Evolutionary conservation across 1,139 yeast species (phyloP), one percentile per base, ranked within the genome.

Genomic region (Kluyveromyces sp.): DNA sequence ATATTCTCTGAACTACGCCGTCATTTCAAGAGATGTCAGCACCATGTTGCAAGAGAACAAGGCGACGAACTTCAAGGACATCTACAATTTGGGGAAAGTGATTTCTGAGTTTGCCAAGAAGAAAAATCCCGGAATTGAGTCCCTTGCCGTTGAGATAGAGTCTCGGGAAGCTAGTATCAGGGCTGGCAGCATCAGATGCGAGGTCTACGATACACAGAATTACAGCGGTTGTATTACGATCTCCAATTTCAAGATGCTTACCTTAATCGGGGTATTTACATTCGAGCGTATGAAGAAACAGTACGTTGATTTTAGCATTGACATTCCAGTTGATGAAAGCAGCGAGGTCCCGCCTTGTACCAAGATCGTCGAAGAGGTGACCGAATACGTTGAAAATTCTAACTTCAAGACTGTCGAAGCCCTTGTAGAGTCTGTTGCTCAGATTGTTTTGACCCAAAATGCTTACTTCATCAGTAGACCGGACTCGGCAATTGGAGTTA

Each of bases 371-470:
- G 73, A 72, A 31, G 68, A 66, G 15, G 70, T 77, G 17, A 69
- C 76, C 0, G 57, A 59, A 1, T 84, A 80, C 56, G 86, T 87
- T 8, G 95, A 85, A 55, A 63, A 63, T 15, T 77, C 95, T 1
- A 78, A 80, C 50, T 92, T 86, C 67, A 83, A 86, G 57, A 92
- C 98, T 0, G 95, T 92, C 2, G 98, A 92, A 60, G 96, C 97
- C 0, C 71, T 92, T 48, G 94, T 85, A 2, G 75, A 80, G 48
- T 75, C 79, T 11, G 81, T 87, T 19, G 82, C 88, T 4, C 85
- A 81, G 53, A 63, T 82, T 40, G 69, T 81, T 2, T 13, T 38
- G 22, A 70, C 76, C 41, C 73, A 72, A 46, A 41, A 49, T 16
- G 36, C 39, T 3, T 52, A 46, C 35, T 49, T 50, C 38, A 29